Base-by-base conservation (phyloP, 208 protist genomes). In the Phytomonas serpens region DNA sequence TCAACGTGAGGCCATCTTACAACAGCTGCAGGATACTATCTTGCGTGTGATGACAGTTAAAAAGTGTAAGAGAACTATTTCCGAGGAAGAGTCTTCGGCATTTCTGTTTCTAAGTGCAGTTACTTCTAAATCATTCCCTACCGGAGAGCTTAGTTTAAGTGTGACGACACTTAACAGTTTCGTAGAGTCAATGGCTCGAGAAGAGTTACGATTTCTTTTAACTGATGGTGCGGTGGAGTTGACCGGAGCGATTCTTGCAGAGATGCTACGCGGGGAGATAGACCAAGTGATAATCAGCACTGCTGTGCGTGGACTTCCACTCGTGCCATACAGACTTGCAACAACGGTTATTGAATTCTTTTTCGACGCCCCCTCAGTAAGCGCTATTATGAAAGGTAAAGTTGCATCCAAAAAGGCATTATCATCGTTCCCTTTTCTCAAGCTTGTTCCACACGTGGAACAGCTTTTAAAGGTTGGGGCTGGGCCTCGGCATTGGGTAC, bases 151-250 rank as follows among this genome's bases (percentile, higher is more conserved):
- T 57, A 57, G 16, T 57, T 57, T 27, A 57, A 57, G 19, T 57
- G 76, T 86, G 19, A 95, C 89, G 13, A 84, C 85, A 14, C 80
- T 93, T 34, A 89, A 77, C 76, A 70, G 77, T 61, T 52, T 95
- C 34, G 79, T 95, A 42, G 89, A 95, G 76, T 74, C 78, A 57
- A 86, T 95, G 81, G 83, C 87, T 29, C 69, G 75, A 29, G 89
- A 86, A 71, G 83, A 86, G 75, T 85, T 80, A 23, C 81, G 81
- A 69, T 82, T 78, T 57, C 61, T 69, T 57, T 67, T 91, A 29
- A 87, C 83, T n/a, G 30, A 47, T 30, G 47, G 69, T 33, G 89
- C 86, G 10, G 77, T 85, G 3, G 80, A 87, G 63, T 75, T 95
- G 36, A 36, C 91, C 36, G 81, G 82, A 51, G 67, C 69, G 33